Evolutionary conservation across 805 yeast genomes (phyloP), one percentile per base, ranked within the genome.

Genomic region (Kodamaea lidongshanica): DNA sequence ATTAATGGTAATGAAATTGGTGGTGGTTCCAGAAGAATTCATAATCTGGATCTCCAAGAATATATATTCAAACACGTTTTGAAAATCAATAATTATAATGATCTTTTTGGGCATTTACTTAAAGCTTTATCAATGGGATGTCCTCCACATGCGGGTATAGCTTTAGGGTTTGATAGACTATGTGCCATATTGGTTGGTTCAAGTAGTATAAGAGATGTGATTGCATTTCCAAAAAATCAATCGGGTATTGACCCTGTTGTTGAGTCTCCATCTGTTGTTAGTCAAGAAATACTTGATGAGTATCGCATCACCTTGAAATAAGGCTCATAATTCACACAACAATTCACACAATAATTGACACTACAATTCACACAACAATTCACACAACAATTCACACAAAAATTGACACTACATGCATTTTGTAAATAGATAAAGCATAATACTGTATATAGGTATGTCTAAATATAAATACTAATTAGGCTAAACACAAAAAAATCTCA

Each of bases 81-180:
- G 17, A 56, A 68, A 6, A 78, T 92, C 8, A 28, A 48, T 1
- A 59, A 84, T 39, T 71, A 83, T 16, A 67, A 77, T 25, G 49
- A 52, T 19, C 60, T 86, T 6, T 92, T 92, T 61, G 94, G 95
- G 0, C 99, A 92, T 56, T 63, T 92, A 23, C 62, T 92, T 18
- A 62, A 67, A 23, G 96, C 96, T 0, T 72, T 92, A 33, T 74
- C 73, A 14, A 74, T 82, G 59, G 98, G 98, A 1, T 86, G 97
- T 48, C 99, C 99, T 1, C 99, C 99, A 1, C 99, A 92, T 58
- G 96, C 96, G 2, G 99, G 99, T 0, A 65, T 92, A 21, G 99
- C 98, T 0, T 65, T 92, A 19, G 99, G 98, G 0, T 83, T 92
- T 43, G 99, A 92, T 52, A 65, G 99, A 39, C 62, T 92, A 65